phyloP scores from a whole-genome alignment of 257 asterid genomes.

The Striga asiatica region DNA sequence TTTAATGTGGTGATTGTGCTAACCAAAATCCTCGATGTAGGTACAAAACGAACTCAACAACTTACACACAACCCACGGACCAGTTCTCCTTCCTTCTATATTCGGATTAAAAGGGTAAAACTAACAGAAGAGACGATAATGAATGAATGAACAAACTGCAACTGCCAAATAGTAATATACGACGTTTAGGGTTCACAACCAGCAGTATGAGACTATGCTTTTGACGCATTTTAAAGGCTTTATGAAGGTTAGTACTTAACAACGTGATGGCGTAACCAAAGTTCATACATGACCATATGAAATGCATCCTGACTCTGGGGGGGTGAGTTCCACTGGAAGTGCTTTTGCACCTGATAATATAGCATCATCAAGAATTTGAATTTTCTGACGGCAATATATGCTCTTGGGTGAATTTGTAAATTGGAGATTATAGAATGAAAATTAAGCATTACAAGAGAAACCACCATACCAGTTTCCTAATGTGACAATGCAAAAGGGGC shows the following conservation, averaged over 20 bases:
- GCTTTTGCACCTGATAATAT: conserved; percentile 64
- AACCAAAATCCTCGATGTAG: conserved; percentile 15
- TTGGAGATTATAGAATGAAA: not conserved
- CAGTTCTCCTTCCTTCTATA: conserved; percentile 4
- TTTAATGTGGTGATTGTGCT: not conserved
- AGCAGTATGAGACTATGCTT: not conserved
- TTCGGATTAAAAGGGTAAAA: conserved; percentile 12
- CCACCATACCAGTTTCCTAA: not conserved
- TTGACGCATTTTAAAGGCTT: conserved; percentile 1
- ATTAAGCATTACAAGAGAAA: not conserved
- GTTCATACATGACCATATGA: conserved; percentile 96
- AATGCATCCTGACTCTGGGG: conserved; percentile 63
- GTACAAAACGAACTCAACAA: not conserved
- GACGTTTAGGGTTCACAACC: conserved; percentile 13
- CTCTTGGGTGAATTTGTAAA: not conserved
- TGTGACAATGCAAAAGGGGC: not conserved
- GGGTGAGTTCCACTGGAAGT: conserved; percentile 93
- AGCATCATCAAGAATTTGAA: conserved; percentile 1
- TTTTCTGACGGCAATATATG: not conserved
- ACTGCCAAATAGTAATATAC: conserved; percentile 27
- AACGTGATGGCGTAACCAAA: conserved; percentile 87
- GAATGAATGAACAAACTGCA: conserved; percentile 21
- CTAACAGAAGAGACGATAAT: too few relatives aligned
- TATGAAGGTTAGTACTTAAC: conserved; percentile 57
- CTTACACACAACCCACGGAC: not conserved